phyloP scores from a whole-genome alignment of 257 asterid species.

The Striga asiatica region DNA sequence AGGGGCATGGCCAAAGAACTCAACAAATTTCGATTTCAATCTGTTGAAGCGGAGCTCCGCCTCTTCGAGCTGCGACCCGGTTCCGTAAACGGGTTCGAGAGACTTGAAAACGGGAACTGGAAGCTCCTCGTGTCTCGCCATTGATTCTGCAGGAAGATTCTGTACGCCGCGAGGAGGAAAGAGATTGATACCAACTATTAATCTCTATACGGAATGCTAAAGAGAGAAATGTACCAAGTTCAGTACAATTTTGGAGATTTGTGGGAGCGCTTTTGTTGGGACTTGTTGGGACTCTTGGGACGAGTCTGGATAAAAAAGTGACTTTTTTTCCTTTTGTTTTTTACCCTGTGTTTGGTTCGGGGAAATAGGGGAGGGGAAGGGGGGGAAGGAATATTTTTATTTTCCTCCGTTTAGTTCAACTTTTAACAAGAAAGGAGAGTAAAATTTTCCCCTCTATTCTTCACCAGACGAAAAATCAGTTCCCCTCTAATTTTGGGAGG shows the following conservation, averaged over 20 bases:
- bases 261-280: background rate
- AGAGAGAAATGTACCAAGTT: too few species aligned
- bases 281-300: too few species aligned
- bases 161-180: too few species aligned
- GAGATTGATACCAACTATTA: background rate
- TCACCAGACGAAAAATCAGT: too few species aligned
- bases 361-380: too few species aligned
- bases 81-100: conserved; percentile 76
- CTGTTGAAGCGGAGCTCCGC: conserved; percentile 63
- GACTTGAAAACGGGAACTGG: conserved; percentile 59
- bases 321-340: background rate
- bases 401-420: too few species aligned
- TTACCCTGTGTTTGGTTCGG: too few species aligned
- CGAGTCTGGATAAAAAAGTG: background rate
- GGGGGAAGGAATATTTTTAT: too few species aligned
- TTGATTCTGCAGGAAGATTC: conserved; percentile 6
- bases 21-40: conserved; percentile 53
- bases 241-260: background rate
- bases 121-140: conserved; percentile 65
- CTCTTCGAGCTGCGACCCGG: conserved; percentile 79
- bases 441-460: too few species aligned
- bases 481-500: too few species aligned
- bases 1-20: conserved; percentile 64
- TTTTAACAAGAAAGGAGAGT: too few species aligned
- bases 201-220: too few species aligned